Base-by-base conservation (phyloP, 257 asterid genomes). In the Solanum chmielewskii region DNA sequence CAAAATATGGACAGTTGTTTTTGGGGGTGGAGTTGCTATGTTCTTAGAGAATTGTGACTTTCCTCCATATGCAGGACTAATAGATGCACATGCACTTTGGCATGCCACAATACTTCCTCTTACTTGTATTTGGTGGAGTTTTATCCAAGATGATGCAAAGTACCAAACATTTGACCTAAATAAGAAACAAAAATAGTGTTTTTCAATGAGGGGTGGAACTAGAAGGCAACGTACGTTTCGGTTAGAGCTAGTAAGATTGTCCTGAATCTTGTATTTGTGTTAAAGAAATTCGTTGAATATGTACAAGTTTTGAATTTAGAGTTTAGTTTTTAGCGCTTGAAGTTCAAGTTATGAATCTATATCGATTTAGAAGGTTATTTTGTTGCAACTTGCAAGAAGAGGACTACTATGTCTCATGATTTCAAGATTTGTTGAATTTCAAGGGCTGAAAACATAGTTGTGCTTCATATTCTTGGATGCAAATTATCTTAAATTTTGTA, bases 61-160 rank as follows among this genome's bases (percentile, higher is more conserved):
- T 88, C 98, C 99, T 44, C 98, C 98, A 0, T 92, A 87, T 76
- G 39, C 81, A 88, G 97, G 94, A 82, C 90, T 92, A 5, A 90
- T 93, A 1, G 99, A 96, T 71, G 96, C 99, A 87, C 98, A 94
- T 88, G 94, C 96, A 49, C 91, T 95, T 74, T 91, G 95, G 96
- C 99, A 94, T 27, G 99, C 97, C 87, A 91, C 92, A 29, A 92
- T 94, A 11, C 92, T 95, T 83, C 97, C 97, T 5, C 93, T 96
- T 12, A 90, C 95, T 69, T 95, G 92, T 88, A 88, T 94, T 2
- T 93, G 95, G 94, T 95, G 98, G 98, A 96, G 98, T 89, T 96
- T 96, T 41, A 92, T 90, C 41, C 88, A 93, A 89, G 98, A 95
- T 41, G 99, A 95, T 85, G 90, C 94, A 15, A 97, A 93, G 90